Evolutionary conservation across 371 early-diverging fungal species (phyloP).

Genomic region (Mucor saturninus): DNA sequence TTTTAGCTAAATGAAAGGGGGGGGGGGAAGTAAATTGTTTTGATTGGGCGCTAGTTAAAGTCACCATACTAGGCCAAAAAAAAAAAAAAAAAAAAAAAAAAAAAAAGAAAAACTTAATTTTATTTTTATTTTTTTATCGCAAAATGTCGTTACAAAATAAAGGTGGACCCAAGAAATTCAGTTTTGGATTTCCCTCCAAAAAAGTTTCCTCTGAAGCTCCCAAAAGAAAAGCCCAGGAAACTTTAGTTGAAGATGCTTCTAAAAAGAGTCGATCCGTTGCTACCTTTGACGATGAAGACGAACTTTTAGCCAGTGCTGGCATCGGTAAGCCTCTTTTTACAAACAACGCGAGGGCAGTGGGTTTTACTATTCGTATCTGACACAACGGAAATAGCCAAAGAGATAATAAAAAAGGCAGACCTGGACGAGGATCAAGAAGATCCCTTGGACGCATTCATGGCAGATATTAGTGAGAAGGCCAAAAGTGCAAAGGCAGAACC

Average conservation of each 20-base stretch:
- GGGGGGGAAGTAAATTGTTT: no score
- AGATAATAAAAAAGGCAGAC: not conserved
- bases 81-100: no score
- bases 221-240: not conserved
- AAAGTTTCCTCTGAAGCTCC: conserved; percentile 1
- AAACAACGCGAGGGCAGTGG: no score
- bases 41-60: no score
- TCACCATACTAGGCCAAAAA: no score
- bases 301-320: conserved; percentile 36
- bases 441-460: conserved; percentile 91
- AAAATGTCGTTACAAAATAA: conserved; percentile 10
- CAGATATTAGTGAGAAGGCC: conserved; percentile 70
- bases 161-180: conserved; percentile 28
- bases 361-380: not conserved
- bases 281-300: conserved; percentile 28
- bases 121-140: not conserved
- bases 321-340: conserved; percentile 19
- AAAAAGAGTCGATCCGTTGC: conserved; percentile 17
- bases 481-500: conserved; percentile 53
- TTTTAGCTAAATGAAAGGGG: no score
- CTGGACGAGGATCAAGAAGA: conserved; percentile 71
- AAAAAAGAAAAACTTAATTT: not conserved
- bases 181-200: conserved; percentile 33
- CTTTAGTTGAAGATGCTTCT: not conserved
- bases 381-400: not conserved